Conservation (phyloP, 164 flowering plant genomes). For the Akebia trifoliata region DNA sequence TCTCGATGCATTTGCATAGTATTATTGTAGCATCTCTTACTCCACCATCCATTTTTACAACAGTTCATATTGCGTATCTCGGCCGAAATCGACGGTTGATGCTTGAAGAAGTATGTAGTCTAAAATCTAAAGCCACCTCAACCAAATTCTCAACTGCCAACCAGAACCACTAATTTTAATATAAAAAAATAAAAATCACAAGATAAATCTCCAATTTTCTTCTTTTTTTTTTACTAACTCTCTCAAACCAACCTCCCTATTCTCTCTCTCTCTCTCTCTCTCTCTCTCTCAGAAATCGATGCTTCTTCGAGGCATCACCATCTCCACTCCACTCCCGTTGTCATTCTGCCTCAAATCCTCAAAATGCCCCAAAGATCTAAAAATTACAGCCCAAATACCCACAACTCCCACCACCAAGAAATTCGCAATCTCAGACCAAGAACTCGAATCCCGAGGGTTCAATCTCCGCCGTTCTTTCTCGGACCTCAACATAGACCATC, state of each 20-base stretch:
- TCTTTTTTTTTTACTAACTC: background rate
- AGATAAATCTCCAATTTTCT: background rate
- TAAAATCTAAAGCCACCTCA: background rate
- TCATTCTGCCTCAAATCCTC: conserved; percentile 12
- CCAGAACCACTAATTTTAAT: background rate
- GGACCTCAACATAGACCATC: conserved; percentile 72
- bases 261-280: too few relatives aligned
- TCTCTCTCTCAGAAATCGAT: too few relatives aligned
- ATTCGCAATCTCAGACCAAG: conserved; percentile 55
- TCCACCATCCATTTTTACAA: too few relatives aligned
- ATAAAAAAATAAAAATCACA: background rate
- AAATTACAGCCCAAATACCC: conserved; percentile 19
- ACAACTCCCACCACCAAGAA: conserved; percentile 6
- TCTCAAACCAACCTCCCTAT: too few relatives aligned
- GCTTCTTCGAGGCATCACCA: conserved; percentile 30
- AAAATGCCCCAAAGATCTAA: conserved; percentile 7
- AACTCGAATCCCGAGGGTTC: conserved; percentile 74
- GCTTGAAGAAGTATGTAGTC: background rate
- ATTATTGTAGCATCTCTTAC: too few relatives aligned
- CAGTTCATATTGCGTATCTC: too few relatives aligned
- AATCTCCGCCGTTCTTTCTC: conserved; percentile 44
- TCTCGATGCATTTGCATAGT: too few relatives aligned
- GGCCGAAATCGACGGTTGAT: too few relatives aligned
- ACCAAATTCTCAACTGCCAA: background rate
- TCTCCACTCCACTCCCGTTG: conserved; percentile 6